phyloP scores from a whole-genome alignment of 1,284 basidiomycete species.

The Xerocomus minutiporus region DNA sequence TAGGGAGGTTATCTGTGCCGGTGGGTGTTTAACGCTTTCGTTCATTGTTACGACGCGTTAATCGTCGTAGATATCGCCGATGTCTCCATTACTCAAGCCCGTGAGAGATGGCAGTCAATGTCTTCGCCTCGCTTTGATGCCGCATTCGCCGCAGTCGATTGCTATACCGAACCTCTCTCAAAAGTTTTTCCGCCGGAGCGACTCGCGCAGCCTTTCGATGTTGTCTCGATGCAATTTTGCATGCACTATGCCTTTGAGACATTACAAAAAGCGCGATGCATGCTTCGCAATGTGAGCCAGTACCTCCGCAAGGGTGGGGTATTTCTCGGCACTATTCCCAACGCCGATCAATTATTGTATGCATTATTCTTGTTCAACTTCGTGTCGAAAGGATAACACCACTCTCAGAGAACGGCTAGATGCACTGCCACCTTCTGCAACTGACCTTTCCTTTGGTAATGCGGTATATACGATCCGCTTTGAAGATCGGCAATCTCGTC shows the following conservation, averaged over 20 bases:
- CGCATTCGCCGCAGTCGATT: constrained; percentile 84
- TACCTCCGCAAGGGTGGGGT: constrained; percentile 81
- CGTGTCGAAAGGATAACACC: constrained; percentile 11
- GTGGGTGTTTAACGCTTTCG: constrained; percentile 43
- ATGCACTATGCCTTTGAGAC: constrained; percentile 99
- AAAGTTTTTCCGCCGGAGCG: constrained; percentile 63
- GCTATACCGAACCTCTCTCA: constrained; percentile 72
- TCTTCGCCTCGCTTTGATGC: constrained; percentile 63
- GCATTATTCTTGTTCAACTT: constrained; percentile 31
- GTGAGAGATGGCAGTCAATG: constrained; percentile 56
- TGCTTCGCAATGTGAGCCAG: constrained; percentile 88
- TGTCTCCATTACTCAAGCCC: constrained; percentile 89
- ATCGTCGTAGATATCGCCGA: constrained; percentile 77
- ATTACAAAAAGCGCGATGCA: constrained; percentile 78
- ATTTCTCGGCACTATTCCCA: constrained; percentile 94
- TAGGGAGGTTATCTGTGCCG: constrained; percentile 76
- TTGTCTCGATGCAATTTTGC: constrained; percentile 98
- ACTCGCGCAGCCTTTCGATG: constrained; percentile 73
- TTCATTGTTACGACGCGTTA: constrained; percentile 3
- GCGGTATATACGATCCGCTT: constrained; percentile 86
- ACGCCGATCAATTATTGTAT: constrained; percentile 75
- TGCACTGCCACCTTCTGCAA: constrained; percentile 53
- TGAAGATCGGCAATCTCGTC: constrained; percentile 58
- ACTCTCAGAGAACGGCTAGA: constrained; percentile 58
- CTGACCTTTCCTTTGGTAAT: constrained; percentile 84